phyloP scores from a whole-genome alignment of 176 grass and related monocot species.

The Eragrostis curvula region DNA sequence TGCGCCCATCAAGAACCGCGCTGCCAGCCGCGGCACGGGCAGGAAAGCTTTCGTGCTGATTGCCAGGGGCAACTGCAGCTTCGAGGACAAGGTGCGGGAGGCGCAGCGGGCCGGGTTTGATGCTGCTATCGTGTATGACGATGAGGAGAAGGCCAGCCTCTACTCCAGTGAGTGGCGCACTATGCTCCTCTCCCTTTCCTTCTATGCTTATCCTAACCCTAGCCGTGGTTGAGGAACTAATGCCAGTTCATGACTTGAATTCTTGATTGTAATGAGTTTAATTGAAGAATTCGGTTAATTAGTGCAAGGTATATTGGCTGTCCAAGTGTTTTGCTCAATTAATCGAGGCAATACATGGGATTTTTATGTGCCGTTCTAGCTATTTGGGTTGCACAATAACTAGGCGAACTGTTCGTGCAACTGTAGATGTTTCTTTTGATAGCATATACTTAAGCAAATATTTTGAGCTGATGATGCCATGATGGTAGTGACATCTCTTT shows the following conservation, averaged over 20 bases:
- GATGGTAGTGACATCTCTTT: no score
- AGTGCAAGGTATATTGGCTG: neutral
- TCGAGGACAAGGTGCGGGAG: slow-evolving; percentile 69
- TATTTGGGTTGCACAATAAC: neutral
- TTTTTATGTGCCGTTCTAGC: no score
- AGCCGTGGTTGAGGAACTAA: neutral
- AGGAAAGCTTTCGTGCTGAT: slow-evolving; percentile 64
- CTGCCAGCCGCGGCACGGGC: slow-evolving; percentile 9
- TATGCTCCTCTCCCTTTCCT: neutral
- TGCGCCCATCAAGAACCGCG: slow-evolving; percentile 38
- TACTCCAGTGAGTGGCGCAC: neutral
- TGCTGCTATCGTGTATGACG: slow-evolving; percentile 70
- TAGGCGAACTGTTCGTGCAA: neutral
- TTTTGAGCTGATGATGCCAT: neutral
- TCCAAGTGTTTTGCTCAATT: neutral
- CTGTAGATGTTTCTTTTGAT: neutral
- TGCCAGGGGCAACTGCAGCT: slow-evolving; percentile 73
- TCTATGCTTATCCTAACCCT: neutral
- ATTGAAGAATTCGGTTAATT: neutral
- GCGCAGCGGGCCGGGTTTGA: slow-evolving; percentile 73
- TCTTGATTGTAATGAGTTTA: neutral
- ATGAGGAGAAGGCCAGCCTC: neutral
- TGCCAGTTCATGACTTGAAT: neutral
- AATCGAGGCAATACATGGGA: neutral
- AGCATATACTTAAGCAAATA: neutral